Evolutionary conservation across 108 stramenopile species (phyloP).

Genomic region (Nannochloropsis salina): DNA sequence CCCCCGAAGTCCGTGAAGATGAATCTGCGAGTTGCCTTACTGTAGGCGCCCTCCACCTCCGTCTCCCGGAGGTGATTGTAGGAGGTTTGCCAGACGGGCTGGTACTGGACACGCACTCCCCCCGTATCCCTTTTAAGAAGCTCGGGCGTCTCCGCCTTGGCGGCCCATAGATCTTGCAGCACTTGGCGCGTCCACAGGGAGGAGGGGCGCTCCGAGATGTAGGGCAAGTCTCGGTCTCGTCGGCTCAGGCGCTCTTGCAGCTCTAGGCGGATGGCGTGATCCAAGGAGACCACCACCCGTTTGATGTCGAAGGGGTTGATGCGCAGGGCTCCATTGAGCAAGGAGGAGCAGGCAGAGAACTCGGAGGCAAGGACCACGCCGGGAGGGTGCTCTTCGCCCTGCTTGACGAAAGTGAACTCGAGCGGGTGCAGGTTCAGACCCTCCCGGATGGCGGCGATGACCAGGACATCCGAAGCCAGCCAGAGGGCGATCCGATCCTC

Average conservation of each 20-base stretch:
- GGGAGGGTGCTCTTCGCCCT: constrained; percentile 48
- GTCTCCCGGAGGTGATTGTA: constrained; percentile 34
- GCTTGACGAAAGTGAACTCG: constrained; percentile 82
- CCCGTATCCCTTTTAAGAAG: background rate
- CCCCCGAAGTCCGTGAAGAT: constrained; percentile 96
- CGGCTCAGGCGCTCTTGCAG: constrained; percentile 58
- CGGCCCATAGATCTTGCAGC: constrained; percentile 63
- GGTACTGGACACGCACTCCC: background rate
- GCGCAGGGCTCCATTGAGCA: constrained; percentile 92
- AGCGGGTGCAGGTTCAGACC: constrained; percentile 92
- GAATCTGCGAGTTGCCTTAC: constrained; percentile 66
- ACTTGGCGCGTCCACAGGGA: constrained; percentile 93
- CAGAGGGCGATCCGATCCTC: constrained; percentile 79
- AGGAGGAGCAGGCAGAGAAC: constrained; percentile 86
- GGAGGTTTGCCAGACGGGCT: constrained; percentile 24
- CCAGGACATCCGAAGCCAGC: constrained; percentile 72
- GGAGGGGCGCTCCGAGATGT: constrained; percentile 84
- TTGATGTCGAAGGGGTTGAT: constrained; percentile 94
- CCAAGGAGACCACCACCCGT: constrained; percentile 75
- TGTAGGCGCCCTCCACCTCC: constrained; percentile 59
- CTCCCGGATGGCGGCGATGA: constrained; percentile 84
- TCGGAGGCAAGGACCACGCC: constrained; percentile 95
- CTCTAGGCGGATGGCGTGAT: constrained; percentile 83
- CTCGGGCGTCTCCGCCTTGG: background rate
- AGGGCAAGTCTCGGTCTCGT: constrained; percentile 87